Evolutionary conservation across 2,329 filamentous ascomycete genomes (phyloP).

Genomic region (Aspergillus sp.): DNA sequence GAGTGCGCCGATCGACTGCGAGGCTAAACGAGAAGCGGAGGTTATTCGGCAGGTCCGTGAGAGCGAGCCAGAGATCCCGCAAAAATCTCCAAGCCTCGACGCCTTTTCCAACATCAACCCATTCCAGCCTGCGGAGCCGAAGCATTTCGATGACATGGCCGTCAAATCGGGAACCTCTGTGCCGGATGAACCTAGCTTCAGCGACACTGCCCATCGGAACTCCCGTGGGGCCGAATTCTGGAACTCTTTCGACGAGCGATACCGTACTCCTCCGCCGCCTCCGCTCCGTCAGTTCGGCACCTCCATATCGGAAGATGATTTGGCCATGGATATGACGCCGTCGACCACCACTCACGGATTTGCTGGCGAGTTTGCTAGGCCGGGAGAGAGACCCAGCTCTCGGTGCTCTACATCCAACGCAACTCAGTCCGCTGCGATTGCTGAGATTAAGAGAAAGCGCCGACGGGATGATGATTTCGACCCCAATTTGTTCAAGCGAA

Average conservation of each 20-base stretch:
- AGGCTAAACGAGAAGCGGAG: constrained; percentile 87
- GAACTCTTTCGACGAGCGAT: constrained; percentile 72
- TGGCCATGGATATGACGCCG: constrained; percentile 39
- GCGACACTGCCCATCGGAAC: constrained; percentile 69
- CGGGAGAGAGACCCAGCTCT: constrained; percentile 34
- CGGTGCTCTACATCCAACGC: constrained; percentile 43
- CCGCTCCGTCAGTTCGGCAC: constrained; percentile 56
- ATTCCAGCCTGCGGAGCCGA: constrained; percentile 14
- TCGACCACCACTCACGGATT: constrained; percentile 28
- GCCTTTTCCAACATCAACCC: constrained; percentile 54
- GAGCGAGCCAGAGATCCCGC: constrained; percentile 66
- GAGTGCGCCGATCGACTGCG: constrained; percentile 78
- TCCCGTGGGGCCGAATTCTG: constrained; percentile 72
- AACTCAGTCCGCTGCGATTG: constrained; percentile 52
- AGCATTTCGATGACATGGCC: constrained; percentile 14
- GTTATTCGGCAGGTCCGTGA: constrained; percentile 94
- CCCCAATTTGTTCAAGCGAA: constrained; percentile 79
- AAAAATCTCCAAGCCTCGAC: constrained; percentile 34
- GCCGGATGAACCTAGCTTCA: constrained; percentile 67
- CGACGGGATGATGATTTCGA: constrained; percentile 89
- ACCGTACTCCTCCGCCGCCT: constrained; percentile 62
- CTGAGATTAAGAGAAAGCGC: constrained; percentile 76
- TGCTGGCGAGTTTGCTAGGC: constrained; percentile 27
- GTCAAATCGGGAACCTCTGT: constrained; percentile 35
- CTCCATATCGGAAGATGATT: constrained; percentile 43